phyloP scores from a whole-genome alignment of 179 eudicot species.

The Heliamphora pulchella region DNA sequence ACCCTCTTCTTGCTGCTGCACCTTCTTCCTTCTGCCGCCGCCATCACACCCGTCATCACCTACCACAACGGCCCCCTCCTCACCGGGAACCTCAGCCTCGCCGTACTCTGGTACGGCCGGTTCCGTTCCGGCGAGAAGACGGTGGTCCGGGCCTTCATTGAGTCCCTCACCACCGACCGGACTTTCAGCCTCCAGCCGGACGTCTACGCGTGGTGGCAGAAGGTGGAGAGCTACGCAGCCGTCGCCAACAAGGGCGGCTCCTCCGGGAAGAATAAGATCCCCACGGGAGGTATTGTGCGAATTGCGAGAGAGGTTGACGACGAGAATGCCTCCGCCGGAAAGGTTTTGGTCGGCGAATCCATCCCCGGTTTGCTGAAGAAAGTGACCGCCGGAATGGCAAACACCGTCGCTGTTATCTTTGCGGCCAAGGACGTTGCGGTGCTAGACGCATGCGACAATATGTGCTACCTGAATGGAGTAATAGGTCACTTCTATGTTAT shows the following conservation, averaged over 20 bases:
- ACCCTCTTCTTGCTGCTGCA: not conserved
- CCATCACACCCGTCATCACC: not conserved
- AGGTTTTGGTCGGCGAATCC: not conserved
- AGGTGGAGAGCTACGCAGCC: slow-evolving; percentile 11
- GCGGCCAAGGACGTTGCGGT: slow-evolving; percentile 11
- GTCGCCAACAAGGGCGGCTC: not conserved
- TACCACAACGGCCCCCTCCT: slow-evolving; percentile 25
- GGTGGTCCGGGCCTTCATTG: slow-evolving; percentile 11
- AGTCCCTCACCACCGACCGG: not conserved
- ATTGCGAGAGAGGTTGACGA: slow-evolving; percentile 14
- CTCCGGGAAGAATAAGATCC: not conserved
- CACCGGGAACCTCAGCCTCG: slow-evolving; percentile 15
- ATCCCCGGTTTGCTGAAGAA: slow-evolving; percentile 13
- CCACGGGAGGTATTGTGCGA: not conserved
- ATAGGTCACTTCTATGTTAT: not conserved
- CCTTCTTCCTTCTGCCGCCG: not conserved
- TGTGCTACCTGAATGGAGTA: slow-evolving; percentile 14
- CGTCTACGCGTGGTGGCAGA: slow-evolving; percentile 20
- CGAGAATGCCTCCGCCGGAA: slow-evolving; percentile 6
- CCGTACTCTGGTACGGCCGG: slow-evolving; percentile 16
- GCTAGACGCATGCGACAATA: not conserved
- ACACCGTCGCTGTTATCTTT: slow-evolving; percentile 16
- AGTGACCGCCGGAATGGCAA: slow-evolving; percentile 12
- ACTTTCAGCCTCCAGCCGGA: slow-evolving; percentile 3
- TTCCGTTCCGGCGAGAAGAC: slow-evolving; percentile 7